A percentile compares a stretch with the other conserved stretches of the same genome.
phyloP scores from a whole-genome alignment of 345 rosid species.

The Psidium guajava region DNA sequence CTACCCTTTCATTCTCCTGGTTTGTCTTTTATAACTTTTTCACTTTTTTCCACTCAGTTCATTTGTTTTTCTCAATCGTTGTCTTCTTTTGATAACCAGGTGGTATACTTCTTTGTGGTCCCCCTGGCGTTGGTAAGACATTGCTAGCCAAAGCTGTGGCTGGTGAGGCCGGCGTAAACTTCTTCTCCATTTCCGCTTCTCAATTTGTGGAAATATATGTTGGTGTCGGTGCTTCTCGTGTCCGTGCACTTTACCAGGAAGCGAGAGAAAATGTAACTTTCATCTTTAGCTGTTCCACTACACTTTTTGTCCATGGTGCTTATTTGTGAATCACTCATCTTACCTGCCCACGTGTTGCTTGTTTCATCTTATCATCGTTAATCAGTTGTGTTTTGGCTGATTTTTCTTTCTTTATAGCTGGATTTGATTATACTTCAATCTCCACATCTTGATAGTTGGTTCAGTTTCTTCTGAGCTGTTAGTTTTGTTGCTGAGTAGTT shows the following conservation, averaged over 20 bases:
- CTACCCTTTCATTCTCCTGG: background rate
- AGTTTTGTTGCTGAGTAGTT: background rate
- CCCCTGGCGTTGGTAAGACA: conserved; percentile 95
- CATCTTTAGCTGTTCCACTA: conserved; percentile 1
- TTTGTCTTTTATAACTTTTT: background rate
- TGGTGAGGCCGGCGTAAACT: conserved; percentile 94
- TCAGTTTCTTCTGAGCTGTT: background rate
- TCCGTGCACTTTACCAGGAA: conserved; percentile 86
- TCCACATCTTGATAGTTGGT: background rate
- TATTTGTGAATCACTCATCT: background rate
- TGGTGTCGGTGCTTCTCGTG: conserved; percentile 95
- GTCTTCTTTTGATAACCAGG: conserved; percentile 29
- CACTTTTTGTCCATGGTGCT: background rate
- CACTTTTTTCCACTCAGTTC: background rate
- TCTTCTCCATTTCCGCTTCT: conserved; percentile 96
- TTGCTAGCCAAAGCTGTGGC: conserved; percentile 95
- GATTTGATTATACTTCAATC: background rate
- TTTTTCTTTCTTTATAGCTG: background rate
- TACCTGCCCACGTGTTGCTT: background rate
- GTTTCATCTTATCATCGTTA: background rate
- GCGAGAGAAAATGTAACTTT: conserved; percentile 64
- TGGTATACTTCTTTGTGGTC: conserved; percentile 93
- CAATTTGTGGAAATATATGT: conserved; percentile 96
- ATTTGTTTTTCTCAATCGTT: background rate
- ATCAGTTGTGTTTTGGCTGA: background rate